phyloP scores from a whole-genome alignment of 2,329 filamentous ascomycete genomes.

The Herpotrichia juniperi region DNA sequence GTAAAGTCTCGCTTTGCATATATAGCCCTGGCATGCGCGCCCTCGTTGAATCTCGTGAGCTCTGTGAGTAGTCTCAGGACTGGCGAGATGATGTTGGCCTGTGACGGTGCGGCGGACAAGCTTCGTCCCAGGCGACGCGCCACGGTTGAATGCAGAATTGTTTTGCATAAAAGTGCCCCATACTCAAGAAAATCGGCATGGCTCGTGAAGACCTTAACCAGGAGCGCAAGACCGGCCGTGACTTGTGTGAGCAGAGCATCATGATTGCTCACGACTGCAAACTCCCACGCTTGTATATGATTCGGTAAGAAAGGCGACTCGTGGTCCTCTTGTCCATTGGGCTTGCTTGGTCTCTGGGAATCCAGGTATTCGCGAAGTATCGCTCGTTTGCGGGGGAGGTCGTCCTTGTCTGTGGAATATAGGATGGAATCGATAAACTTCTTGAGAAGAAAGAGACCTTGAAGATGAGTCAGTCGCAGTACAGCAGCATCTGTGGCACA shows the following conservation, averaged over 20 bases:
- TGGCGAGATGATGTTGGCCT: constrained; percentile 87
- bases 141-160: constrained; percentile 79
- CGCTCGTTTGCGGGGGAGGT: constrained; percentile 54
- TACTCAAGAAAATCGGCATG: constrained; percentile 76
- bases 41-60: constrained; percentile 84
- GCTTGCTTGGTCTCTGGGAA: constrained; percentile 58
- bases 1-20: constrained; percentile 80
- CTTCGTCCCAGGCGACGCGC: constrained; percentile 80
- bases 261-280: constrained; percentile 78
- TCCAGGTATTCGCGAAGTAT: constrained; percentile 75
- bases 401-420: constrained; percentile 60
- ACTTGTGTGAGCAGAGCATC: constrained; percentile 82
- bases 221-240: constrained; percentile 78
- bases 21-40: constrained; percentile 75
- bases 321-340: constrained; percentile 57
- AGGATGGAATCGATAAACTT: constrained; percentile 68
- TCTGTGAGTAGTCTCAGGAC: constrained; percentile 86
- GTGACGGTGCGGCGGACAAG: constrained; percentile 78
- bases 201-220: constrained; percentile 78
- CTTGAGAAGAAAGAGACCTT: constrained; percentile 73
- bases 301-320: constrained; percentile 73
- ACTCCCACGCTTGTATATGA: constrained; percentile 87
- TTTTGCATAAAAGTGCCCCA: constrained; percentile 79
- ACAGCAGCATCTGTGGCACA: not conserved
- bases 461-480: constrained; percentile 10